These are phyloP conservation scores for Eucalyptus albens DNA, from an alignment of 345 rosid genomes.

Conservation along the genomic window DNA sequence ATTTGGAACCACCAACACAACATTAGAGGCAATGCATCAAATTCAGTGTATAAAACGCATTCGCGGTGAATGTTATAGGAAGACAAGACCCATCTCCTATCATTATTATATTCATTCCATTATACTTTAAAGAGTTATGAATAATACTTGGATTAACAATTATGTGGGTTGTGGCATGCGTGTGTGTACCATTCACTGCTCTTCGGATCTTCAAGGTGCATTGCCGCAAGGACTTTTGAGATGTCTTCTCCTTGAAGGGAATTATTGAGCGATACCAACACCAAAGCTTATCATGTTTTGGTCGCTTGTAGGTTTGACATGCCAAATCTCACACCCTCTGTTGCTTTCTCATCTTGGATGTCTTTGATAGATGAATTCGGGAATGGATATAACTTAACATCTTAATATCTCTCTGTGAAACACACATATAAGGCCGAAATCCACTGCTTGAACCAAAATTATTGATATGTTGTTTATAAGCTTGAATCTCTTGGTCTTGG, in stretches of 20 bases:
- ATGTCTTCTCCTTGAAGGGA: neutral
- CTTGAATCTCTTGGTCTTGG: neutral
- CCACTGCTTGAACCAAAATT: neutral
- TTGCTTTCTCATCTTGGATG: neutral
- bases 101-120: neutral
- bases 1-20: neutral
- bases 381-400: neutral
- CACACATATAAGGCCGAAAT: neutral
- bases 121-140: neutral
- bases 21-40: neutral
- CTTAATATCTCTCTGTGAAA: neutral
- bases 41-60: neutral
- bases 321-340: neutral
- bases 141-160: neutral
- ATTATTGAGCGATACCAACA: neutral
- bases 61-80: too few relatives aligned
- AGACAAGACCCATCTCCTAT: neutral
- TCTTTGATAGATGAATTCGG: rapidly evolving
- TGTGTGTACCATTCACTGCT: neutral
- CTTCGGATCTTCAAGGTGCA: neutral
- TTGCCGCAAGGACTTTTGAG: too few relatives aligned
- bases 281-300: neutral
- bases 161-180: neutral
- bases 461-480: neutral
- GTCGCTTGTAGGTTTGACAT: neutral